phyloP scores from a whole-genome alignment of 305 asterid genomes.

The Petunia hybrid region DNA sequence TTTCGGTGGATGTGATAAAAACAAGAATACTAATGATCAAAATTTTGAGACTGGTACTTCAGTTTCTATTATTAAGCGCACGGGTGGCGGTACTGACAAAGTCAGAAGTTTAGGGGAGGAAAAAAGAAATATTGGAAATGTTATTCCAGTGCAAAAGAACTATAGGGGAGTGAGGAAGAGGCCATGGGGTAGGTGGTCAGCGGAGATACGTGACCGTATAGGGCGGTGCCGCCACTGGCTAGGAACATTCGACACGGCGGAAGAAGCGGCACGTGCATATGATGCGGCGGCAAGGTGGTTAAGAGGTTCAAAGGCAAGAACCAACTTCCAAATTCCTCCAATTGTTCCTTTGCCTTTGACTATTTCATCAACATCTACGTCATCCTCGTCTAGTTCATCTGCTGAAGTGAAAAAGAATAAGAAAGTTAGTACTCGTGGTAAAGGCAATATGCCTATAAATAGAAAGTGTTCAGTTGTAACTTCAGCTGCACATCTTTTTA shows the following conservation, averaged over 20 bases:
- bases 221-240: conserved; percentile 98
- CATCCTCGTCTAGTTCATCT: conserved; percentile 22
- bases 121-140: neutral
- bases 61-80: neutral
- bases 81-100: neutral
- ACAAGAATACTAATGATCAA: neutral
- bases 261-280: conserved; percentile 94
- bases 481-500: conserved; percentile 65
- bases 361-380: conserved; percentile 22
- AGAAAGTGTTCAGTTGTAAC: conserved; percentile 70
- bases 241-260: conserved; percentile 91
- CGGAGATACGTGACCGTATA: conserved; percentile 92
- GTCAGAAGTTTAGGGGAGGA: neutral
- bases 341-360: conserved; percentile 50
- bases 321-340: conserved; percentile 71
- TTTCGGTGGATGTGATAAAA: conserved; percentile 43
- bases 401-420: conserved; percentile 22
- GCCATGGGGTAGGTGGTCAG: conserved; percentile 99
- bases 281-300: conserved; percentile 92
- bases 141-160: conserved; percentile 41
- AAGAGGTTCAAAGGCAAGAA: conserved; percentile 78
- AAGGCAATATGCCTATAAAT: conserved; percentile 24
- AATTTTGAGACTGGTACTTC: neutral
- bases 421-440: conserved; percentile 20
- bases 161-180: conserved; percentile 87